phyloP scores from a whole-genome alignment of 1,284 basidiomycete genomes.

The Cryptococcus wingfieldii region DNA sequence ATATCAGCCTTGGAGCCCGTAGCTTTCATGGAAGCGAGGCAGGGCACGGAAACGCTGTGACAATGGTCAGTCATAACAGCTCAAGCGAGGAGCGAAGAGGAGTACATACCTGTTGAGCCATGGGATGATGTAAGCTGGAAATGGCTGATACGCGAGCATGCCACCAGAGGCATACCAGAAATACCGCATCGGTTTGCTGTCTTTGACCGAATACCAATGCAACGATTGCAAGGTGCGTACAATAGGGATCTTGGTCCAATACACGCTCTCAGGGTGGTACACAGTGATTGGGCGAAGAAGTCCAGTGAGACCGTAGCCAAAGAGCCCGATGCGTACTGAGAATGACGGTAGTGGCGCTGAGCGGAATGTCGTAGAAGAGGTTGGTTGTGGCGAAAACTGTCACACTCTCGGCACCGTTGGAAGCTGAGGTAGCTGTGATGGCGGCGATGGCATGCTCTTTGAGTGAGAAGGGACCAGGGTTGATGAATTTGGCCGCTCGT shows the following conservation, averaged over 20 bases:
- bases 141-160: slow-evolving; percentile 20
- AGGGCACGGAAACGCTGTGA: slow-evolving; percentile 31
- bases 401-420: slow-evolving; percentile 55
- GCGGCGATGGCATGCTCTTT: slow-evolving; percentile 62
- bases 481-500: slow-evolving; percentile 50
- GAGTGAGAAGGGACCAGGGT: slow-evolving; percentile 58
- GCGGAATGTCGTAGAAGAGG: slow-evolving; percentile 57
- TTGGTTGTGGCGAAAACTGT: slow-evolving; percentile 60
- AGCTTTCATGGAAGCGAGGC: slow-evolving; percentile 57
- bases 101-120: slow-evolving; percentile 18
- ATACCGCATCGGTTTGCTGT: slow-evolving; percentile 55
- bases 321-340: slow-evolving; percentile 61
- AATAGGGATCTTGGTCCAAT: slow-evolving; percentile 28
- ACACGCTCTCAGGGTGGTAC: slow-evolving; percentile 35
- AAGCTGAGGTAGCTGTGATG: slow-evolving; percentile 59
- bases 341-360: slow-evolving; percentile 58
- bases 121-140: slow-evolving; percentile 53
- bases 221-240: slow-evolving; percentile 32
- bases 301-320: slow-evolving; percentile 58
- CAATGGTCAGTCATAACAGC: too few species aligned
- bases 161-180: slow-evolving; percentile 54
- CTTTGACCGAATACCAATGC: slow-evolving; percentile 44
- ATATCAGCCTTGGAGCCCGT: slow-evolving; percentile 9
- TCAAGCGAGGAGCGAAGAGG: too few species aligned
- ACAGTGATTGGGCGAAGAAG: slow-evolving; percentile 35